Percentiles rank a stretch among this genome's conserved stretches.
Evolutionary conservation across 2,329 filamentous ascomycete genomes (phyloP).

Genomic region (Sclerotinia sclerotiorum): DNA sequence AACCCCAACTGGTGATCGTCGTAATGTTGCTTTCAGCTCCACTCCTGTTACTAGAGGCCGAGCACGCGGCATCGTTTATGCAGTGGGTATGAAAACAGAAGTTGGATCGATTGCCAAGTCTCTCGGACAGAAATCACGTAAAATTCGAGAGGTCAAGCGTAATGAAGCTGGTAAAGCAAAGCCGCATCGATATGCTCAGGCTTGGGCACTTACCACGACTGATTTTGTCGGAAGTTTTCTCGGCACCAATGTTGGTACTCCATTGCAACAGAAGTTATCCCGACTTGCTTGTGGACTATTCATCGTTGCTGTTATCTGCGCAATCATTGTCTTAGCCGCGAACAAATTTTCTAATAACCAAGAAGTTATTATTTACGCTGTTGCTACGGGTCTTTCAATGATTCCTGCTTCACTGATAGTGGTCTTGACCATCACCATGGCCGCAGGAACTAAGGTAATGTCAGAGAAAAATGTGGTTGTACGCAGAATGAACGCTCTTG

Average conservation of each 20-base stretch:
- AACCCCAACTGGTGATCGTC: conserved; percentile 58
- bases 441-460: conserved; percentile 59
- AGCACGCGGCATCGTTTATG: conserved; percentile 59
- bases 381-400: conserved; percentile 59
- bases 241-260: conserved; percentile 64
- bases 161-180: conserved; percentile 51
- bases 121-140: conserved; percentile 54
- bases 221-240: conserved; percentile 61
- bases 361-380: conserved; percentile 64
- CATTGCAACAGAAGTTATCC: conserved; percentile 64
- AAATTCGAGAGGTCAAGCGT: conserved; percentile 48
- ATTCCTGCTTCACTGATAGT: conserved; percentile 64
- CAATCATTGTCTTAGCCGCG: conserved; percentile 63
- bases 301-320: conserved; percentile 61
- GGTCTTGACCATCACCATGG: conserved; percentile 67
- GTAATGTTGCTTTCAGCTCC: conserved; percentile 62
- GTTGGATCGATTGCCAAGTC: conserved; percentile 64
- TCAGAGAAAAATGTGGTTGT: conserved; percentile 57
- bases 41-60: conserved; percentile 62
- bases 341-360: conserved; percentile 52
- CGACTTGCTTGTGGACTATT: conserved; percentile 64
- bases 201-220: conserved; percentile 46
- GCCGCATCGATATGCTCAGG: conserved; percentile 48
- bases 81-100: conserved; percentile 60
- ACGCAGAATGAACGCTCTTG: conserved; percentile 55